Percentiles rank a stretch among this genome's conserved stretches.
Conservation (phyloP, 2,329 filamentous ascomycete species). For the Ceratocystis variospora region DNA sequence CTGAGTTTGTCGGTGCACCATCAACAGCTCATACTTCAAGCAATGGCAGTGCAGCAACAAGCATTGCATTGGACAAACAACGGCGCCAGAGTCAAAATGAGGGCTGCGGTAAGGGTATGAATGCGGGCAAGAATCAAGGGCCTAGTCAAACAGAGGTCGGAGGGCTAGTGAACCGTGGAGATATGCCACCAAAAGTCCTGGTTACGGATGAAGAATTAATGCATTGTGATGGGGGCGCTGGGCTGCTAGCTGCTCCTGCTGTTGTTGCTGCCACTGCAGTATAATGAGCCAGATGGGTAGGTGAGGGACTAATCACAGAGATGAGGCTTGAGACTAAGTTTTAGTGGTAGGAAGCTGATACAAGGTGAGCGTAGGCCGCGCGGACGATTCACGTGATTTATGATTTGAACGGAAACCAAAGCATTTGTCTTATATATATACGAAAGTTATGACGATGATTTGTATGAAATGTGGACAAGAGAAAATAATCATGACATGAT, state of each 20-base stretch:
- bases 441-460: neutral
- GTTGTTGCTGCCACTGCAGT: too few species aligned
- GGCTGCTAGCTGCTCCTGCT: neutral
- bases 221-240: neutral
- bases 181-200: neutral
- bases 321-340: neutral
- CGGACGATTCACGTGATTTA: neutral
- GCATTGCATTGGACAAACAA: neutral
- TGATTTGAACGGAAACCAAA: slow-evolving; percentile 1
- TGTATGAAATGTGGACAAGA: neutral
- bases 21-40: neutral
- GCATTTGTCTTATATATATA: neutral
- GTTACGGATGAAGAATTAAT: neutral
- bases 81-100: neutral
- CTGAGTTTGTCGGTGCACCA: neutral
- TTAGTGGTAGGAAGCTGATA: neutral
- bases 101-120: neutral
- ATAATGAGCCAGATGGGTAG: too few species aligned
- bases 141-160: too few species aligned
- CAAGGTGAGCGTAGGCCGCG: neutral
- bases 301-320: too few species aligned
- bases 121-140: too few species aligned
- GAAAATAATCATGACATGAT: neutral
- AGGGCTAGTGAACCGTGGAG: neutral
- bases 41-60: neutral